Evolutionary conservation across 352 stramenopile species (phyloP), one percentile per base, ranked within the genome.

Genomic region (Pythium oligandrum): DNA sequence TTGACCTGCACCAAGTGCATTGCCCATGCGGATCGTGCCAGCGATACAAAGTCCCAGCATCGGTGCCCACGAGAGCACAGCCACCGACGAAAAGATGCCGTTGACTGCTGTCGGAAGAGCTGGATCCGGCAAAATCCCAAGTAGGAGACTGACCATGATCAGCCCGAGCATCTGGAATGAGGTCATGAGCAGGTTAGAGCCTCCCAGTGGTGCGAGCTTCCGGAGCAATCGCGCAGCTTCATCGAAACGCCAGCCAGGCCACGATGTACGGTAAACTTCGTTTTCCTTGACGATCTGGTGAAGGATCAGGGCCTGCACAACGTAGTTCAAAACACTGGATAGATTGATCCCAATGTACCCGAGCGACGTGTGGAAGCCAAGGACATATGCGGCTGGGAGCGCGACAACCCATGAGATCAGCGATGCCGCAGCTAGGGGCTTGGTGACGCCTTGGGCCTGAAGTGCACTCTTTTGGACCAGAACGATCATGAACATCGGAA

Each of bases 1-100:
- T 31, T 81, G 66, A 11, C 76, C 71, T 30, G 73, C 75, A 35
- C 78, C 77, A 5, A 84, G 48, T 17, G 78, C 78, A 43, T 87
- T 89, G 26, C 78, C 78, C 45, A 83, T 83, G 40, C 78, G 73
- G 43, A 87, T 78, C 6, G 72, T 73, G 11, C 78, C 78, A 4
- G 75, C 73, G 10, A 84, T 63, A 30, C 69, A 78, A 34, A 89
- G 75, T 4, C 75, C 75, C 6, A 79, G 40, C 9, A 87, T 55
- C 10, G 77, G 71, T 61, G 86, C 74, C 59, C 79, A 78, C 11
- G 73, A 68, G 1, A 89, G 51, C 36, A 62, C 50, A 26, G 84
- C 46, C 17, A 81, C 49, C 0, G 63, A 68, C 12, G 65, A 48
- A 49, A 84, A 83, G 46, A 86, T 87, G 32, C 64, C 71, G 56